Evolutionary conservation across 2,329 filamentous ascomycete genomes (phyloP).

Genomic region (Decorospora gaudefroyi): DNA sequence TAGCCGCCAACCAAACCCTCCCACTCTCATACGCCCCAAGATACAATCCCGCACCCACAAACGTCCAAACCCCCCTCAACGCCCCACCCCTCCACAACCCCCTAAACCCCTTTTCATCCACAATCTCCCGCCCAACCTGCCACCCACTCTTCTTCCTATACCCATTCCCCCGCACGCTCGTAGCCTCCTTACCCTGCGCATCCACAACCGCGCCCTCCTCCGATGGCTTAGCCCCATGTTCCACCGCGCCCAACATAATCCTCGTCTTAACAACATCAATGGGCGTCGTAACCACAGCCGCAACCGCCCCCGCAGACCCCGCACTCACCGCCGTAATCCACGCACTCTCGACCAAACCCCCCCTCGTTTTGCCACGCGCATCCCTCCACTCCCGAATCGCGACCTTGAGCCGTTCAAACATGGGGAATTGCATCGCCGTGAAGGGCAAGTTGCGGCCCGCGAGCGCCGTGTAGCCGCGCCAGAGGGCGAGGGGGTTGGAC

Average conservation of each 20-base stretch:
- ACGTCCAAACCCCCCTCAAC: slow-evolving; percentile 78
- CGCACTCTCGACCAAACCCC: slow-evolving; percentile 66
- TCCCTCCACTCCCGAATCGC: slow-evolving; percentile 56
- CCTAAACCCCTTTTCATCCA: slow-evolving; percentile 67
- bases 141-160: slow-evolving; percentile 52
- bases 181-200: neutral
- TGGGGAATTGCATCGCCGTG: slow-evolving; percentile 84
- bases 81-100: slow-evolving; percentile 78
- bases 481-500: slow-evolving; percentile 60
- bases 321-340: slow-evolving; percentile 74
- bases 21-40: slow-evolving; percentile 84
- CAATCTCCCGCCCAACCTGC: slow-evolving; percentile 67
- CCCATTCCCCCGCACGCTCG: slow-evolving; percentile 14
- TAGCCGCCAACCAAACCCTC: slow-evolving; percentile 57
- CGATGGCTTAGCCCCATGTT: slow-evolving; percentile 16
- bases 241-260: slow-evolving; percentile 71
- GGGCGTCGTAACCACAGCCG: slow-evolving; percentile 82
- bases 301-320: slow-evolving; percentile 71
- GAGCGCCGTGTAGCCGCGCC: slow-evolving; percentile 77
- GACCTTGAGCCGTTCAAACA: slow-evolving; percentile 74
- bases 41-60: slow-evolving; percentile 81
- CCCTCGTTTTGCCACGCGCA: slow-evolving; percentile 42
- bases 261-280: slow-evolving; percentile 88
- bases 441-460: slow-evolving; percentile 84
- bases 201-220: slow-evolving; percentile 18